phyloP scores from a whole-genome alignment of 148 eudicot genomes.

The Drosera capensis region DNA sequence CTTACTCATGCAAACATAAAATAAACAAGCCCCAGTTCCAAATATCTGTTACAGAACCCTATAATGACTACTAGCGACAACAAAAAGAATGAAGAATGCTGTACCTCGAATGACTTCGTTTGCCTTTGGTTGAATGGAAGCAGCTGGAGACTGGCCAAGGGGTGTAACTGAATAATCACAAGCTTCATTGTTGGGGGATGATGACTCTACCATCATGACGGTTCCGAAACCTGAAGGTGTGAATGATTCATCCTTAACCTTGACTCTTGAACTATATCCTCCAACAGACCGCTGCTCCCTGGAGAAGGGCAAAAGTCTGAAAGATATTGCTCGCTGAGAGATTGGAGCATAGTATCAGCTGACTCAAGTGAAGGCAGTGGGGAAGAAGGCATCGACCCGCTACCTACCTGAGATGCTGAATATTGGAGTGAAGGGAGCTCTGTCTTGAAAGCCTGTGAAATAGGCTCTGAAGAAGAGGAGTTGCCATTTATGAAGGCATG shows the following conservation, averaged over 20 bases:
- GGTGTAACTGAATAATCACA: slow-evolving; percentile 57
- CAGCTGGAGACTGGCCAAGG: slow-evolving; percentile 43
- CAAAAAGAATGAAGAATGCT: too few species aligned
- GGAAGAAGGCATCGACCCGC: slow-evolving; percentile 31
- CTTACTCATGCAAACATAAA: slow-evolving; percentile 17
- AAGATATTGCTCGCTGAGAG: slow-evolving; percentile 39
- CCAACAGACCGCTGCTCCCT: slow-evolving; percentile 47
- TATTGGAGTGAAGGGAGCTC: slow-evolving; percentile 98
- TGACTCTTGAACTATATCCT: slow-evolving; percentile 51
- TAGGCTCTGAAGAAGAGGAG: slow-evolving; percentile 53
- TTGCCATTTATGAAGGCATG: slow-evolving; percentile 64
- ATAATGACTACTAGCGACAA: background rate
- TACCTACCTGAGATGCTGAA: slow-evolving; percentile 31
- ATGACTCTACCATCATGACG: slow-evolving; percentile 23
- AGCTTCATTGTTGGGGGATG: slow-evolving; percentile 22
- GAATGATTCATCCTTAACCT: slow-evolving; percentile 18
- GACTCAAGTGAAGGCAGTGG: slow-evolving; percentile 52
- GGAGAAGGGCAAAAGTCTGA: slow-evolving; percentile 42
- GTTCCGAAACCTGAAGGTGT: slow-evolving; percentile 12
- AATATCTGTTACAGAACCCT: slow-evolving; percentile 10
- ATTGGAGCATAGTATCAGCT: slow-evolving; percentile 42
- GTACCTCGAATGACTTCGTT: background rate
- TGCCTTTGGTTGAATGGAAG: slow-evolving; percentile 10
- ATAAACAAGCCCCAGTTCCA: background rate
- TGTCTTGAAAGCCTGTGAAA: slow-evolving; percentile 47